Conservation (phyloP, 169 alveolate species). For the Plasmodium ovale region DNA sequence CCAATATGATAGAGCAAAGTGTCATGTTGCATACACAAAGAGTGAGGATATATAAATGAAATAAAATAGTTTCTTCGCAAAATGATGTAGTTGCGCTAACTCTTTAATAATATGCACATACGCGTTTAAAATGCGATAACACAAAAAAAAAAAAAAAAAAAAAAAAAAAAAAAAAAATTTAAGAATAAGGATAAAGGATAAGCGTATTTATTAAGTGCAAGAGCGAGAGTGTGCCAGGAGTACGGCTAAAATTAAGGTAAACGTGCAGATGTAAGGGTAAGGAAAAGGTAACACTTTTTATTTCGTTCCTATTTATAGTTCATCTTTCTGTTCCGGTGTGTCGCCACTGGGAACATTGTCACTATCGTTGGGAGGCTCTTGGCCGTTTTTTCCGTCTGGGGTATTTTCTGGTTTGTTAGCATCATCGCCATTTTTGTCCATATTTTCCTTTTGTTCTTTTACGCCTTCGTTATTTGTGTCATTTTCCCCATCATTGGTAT, state of each 20-base stretch:
- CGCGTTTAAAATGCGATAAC: neutral
- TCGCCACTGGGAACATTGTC: no score
- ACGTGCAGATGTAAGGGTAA: neutral
- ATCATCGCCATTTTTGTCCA: neutral
- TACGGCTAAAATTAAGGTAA: neutral
- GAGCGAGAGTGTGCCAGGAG: neutral
- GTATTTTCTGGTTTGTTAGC: neutral
- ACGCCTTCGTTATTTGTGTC: neutral
- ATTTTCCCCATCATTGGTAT: slow-evolving; percentile 18
- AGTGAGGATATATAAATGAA: neutral
- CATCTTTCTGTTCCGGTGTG: slow-evolving; percentile 46
- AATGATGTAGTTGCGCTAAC: neutral
- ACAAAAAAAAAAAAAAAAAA: neutral
- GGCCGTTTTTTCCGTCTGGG: neutral
- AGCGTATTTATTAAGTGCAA: no score
- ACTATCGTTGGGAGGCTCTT: neutral
- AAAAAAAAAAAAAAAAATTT: neutral
- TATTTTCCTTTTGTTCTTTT: slow-evolving; percentile 3
- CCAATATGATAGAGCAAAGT: neutral
- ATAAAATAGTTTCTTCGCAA: neutral
- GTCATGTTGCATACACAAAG: no score
- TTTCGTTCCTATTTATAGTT: no score
- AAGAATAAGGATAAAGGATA: neutral
- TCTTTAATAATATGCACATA: neutral
- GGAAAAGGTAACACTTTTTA: no score